Evolutionary conservation across 2,329 filamentous ascomycete species (phyloP), one percentile per base, ranked within the genome.

Genomic region (Sarocladiaceae sp.): DNA sequence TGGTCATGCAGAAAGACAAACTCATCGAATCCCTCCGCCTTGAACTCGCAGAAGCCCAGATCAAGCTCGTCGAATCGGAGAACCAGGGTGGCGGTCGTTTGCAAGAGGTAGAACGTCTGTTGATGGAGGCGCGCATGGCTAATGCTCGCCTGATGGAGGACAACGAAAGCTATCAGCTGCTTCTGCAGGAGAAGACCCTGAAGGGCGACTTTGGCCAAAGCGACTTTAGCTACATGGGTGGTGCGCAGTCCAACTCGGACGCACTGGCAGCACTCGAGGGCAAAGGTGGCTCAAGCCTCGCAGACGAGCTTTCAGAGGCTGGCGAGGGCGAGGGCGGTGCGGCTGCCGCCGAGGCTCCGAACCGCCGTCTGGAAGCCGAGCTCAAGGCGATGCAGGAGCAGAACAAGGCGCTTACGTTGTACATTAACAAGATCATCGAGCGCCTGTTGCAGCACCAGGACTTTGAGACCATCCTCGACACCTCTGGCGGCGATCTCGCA

Each of bases 361-460:
- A 78, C 52, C 83, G 83, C 55, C 80, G 80, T 43, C 72, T 93
- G 11, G 90, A 96, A 60, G 66, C 73, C 10, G 91, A 97, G 56
- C 65, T 93, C 53, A 88, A 85, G 64, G 74, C 78, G 7, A 71
- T 88, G 55, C 91, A 87, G 67, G 91, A 95, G 61, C 84, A 95
- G 70, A 97, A 98, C 73, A 97, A 97, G 71, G 93, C 93, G 23
- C 73, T 98, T 55, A 95, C 89, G 19, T 73, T 97, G 52, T 98
- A 98, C 70, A 96, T 98, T 72, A 95, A 97, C 77, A 95, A 93
- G 69, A 97, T 98, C 63, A 95, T 98, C 61, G 93, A 93, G 63
- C 85, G 93, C 46, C 79, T 98, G 34, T 76, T 98, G 50, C 86
- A 95, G 60, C 87, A 96, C 65, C 86, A 95, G 58, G 90, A 95